Conservation (phyloP, 805 yeast genomes). For the Kregervanrija delftensis region DNA sequence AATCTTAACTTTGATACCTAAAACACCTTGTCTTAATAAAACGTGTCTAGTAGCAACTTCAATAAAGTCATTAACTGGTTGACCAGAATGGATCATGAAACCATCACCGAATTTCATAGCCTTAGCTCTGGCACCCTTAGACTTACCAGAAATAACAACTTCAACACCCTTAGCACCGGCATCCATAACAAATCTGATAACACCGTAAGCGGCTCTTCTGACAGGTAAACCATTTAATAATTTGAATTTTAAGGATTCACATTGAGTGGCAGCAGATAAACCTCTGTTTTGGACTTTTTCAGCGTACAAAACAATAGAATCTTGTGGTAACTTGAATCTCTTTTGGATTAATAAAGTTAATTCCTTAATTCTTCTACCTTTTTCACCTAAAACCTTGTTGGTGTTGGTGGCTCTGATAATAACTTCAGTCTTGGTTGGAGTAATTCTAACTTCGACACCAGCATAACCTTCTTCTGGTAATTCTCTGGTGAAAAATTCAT, state of each 20-base stretch:
- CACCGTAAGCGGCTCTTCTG: constrained; percentile 99
- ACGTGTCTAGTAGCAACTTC: constrained; percentile 99
- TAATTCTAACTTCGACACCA: constrained; percentile 98
- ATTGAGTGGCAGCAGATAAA: constrained; percentile 98
- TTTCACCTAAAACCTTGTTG: constrained; percentile 97
- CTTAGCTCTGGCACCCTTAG: constrained; percentile 99
- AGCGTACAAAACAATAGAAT: constrained; percentile 90
- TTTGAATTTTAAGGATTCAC: constrained; percentile 98
- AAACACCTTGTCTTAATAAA: constrained; percentile 99
- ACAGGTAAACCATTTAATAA: constrained; percentile 97
- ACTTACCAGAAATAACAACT: constrained; percentile 99
- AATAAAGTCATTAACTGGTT: constrained; percentile 98
- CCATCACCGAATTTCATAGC: constrained; percentile 99
- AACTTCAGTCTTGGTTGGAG: constrained; percentile 96
- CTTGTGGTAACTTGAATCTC: constrained; percentile 96
- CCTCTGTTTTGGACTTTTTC: constrained; percentile 99
- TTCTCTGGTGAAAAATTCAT: constrained; percentile 99
- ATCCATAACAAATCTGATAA: constrained; percentile 99
- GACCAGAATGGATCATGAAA: constrained; percentile 99
- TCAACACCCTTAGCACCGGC: constrained; percentile 99
- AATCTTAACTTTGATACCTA: constrained; percentile 98
- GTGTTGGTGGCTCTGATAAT: constrained; percentile 99
- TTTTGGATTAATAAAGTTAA: constrained; percentile 94
- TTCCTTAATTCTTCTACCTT: constrained; percentile 99
- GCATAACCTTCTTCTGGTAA: constrained; percentile 99